phyloP scores from a whole-genome alignment of 257 asterid species.

The Nicotiana noctiflora region DNA sequence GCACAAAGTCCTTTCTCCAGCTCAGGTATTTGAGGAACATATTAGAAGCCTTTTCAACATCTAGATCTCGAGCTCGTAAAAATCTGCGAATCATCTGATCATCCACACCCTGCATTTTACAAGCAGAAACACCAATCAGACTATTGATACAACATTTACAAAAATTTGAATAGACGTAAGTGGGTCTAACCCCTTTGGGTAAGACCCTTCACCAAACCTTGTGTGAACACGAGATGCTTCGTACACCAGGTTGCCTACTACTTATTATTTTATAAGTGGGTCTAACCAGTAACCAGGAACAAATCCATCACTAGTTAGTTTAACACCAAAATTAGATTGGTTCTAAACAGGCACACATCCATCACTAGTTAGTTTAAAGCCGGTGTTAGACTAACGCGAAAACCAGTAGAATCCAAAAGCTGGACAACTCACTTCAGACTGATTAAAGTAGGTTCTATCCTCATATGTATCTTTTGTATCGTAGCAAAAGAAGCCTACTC shows the following conservation, averaged over 20 bases:
- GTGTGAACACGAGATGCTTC: too few species aligned
- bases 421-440: not conserved
- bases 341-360: not conserved
- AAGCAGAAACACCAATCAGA: not conserved
- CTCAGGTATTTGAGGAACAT: conserved; percentile 63
- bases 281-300: not conserved
- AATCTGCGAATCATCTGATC: conserved; percentile 77
- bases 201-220: too few species aligned
- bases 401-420: not conserved
- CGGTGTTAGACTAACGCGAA: not conserved
- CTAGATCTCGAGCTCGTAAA: conserved; percentile 85
- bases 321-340: not conserved
- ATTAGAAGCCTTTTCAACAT: conserved; percentile 73
- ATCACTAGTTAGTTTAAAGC: not conserved
- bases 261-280: not conserved
- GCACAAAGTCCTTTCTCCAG: conserved; percentile 72
- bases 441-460: not conserved
- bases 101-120: conserved; percentile 51
- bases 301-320: not conserved
- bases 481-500: not conserved
- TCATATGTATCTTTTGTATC: not conserved
- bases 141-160: not conserved
- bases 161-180: not conserved
- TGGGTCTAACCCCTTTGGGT: not conserved
- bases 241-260: too few species aligned